phyloP scores from a whole-genome alignment of 1,139 yeast species.

The Diutina rugosa region DNA sequence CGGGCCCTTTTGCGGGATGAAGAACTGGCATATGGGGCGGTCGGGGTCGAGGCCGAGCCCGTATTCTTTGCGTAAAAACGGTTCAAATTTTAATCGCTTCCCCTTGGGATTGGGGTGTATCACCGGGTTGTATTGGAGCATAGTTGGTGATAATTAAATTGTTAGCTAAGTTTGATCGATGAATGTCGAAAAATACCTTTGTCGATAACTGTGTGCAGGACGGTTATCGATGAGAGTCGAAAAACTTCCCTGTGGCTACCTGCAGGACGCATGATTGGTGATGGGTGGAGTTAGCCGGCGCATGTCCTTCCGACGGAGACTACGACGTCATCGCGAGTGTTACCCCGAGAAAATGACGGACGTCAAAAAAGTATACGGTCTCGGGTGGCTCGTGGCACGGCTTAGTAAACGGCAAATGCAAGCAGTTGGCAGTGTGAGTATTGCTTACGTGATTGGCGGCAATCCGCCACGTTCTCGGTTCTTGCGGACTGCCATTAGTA shows the following conservation, averaged over 20 bases:
- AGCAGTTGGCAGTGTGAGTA: too few relatives aligned
- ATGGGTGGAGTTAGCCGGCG: not conserved
- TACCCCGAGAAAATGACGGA: not conserved
- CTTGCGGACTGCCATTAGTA: too few relatives aligned
- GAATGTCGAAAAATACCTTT: not conserved
- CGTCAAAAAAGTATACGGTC: too few relatives aligned
- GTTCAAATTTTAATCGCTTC: slow-evolving; percentile 64
- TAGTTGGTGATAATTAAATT: not conserved
- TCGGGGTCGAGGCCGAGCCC: slow-evolving; percentile 81
- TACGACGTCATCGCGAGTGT: not conserved
- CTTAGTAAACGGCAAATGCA: too few relatives aligned
- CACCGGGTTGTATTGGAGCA: slow-evolving; percentile 5
- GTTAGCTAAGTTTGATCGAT: not conserved
- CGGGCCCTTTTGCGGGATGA: slow-evolving; percentile 36
- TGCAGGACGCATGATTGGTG: too few relatives aligned
- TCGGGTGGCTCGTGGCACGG: too few relatives aligned
- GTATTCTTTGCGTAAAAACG: slow-evolving; percentile 67
- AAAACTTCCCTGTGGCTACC: too few relatives aligned
- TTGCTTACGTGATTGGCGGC: too few relatives aligned
- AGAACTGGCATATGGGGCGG: slow-evolving; percentile 78
- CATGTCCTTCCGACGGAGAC: not conserved
- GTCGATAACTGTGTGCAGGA: not conserved
- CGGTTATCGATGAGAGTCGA: not conserved
- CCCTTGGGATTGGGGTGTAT: slow-evolving; percentile 31
- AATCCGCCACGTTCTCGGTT: too few relatives aligned